Conservation (phyloP, 352 stramenopile genomes). For the Globisporangium lucens region DNA sequence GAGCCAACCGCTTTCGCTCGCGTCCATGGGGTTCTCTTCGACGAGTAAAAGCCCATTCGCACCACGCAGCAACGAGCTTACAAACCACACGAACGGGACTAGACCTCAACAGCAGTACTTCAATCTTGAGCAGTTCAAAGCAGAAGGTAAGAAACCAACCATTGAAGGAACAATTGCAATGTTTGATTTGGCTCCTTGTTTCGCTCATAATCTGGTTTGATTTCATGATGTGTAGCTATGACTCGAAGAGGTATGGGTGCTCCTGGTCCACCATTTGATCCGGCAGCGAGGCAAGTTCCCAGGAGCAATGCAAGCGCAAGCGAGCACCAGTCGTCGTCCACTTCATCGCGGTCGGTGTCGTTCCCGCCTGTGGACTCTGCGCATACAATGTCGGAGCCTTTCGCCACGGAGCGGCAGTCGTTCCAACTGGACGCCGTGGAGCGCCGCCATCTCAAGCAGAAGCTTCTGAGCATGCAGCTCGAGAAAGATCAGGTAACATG, state of each 20-base stretch:
- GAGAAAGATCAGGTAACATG: constrained; percentile 41
- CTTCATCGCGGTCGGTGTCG: constrained; percentile 10
- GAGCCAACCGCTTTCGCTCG: constrained; percentile 6
- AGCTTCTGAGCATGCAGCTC: constrained; percentile 39
- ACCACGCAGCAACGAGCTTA: background rate
- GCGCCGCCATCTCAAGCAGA: constrained; percentile 40
- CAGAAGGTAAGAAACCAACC: constrained; percentile 18
- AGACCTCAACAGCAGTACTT: constrained; percentile 1
- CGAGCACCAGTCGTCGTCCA: background rate
- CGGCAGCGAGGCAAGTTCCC: background rate
- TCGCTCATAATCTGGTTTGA: background rate
- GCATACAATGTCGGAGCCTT: constrained; percentile 18
- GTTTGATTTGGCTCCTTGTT: background rate
- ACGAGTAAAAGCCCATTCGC: background rate
- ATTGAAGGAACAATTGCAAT: background rate
- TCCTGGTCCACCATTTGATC: background rate
- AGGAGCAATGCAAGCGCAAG: background rate
- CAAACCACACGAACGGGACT: background rate
- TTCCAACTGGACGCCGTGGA: constrained; percentile 36
- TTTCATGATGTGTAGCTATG: constrained; percentile 1
- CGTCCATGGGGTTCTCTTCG: constrained; percentile 14
- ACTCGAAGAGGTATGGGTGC: constrained; percentile 14
- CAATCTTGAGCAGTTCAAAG: constrained; percentile 25
- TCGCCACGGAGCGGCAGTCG: constrained; percentile 43
- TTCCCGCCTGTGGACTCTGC: constrained; percentile 9